Evolutionary conservation across 2,329 filamentous ascomycete species (phyloP).

Genomic region (Xylariaceae sp.): DNA sequence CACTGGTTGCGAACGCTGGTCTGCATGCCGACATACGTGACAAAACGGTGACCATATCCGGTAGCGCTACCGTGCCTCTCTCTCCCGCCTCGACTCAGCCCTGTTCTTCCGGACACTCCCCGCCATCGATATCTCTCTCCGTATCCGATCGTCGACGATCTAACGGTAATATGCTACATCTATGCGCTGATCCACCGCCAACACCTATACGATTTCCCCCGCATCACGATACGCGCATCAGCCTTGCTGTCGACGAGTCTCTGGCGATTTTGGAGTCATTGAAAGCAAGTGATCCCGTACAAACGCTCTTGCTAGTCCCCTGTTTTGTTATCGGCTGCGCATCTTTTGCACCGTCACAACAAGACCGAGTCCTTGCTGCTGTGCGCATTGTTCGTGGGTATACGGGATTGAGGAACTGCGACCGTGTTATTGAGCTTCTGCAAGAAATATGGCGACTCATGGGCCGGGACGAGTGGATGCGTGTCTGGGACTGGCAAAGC

Average conservation of each 20-base stretch:
- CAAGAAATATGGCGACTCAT: slow-evolving; percentile 58
- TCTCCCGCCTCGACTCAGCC: slow-evolving; percentile 12
- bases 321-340: slow-evolving; percentile 59
- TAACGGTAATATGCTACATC: slow-evolving; percentile 7
- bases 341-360: slow-evolving; percentile 50
- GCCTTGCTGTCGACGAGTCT: slow-evolving; percentile 53
- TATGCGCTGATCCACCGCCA: slow-evolving; percentile 37
- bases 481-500: slow-evolving; percentile 62
- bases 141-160: slow-evolving; percentile 13
- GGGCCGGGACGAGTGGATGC: slow-evolving; percentile 53
- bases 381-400: slow-evolving; percentile 52
- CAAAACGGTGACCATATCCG: slow-evolving; percentile 1
- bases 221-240: slow-evolving; percentile 49
- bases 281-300: slow-evolving; percentile 53
- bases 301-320: slow-evolving; percentile 57
- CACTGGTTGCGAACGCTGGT: slow-evolving; percentile 30
- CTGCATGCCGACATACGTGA: not conserved
- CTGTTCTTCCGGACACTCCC: slow-evolving; percentile 11
- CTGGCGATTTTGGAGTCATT: slow-evolving; percentile 53
- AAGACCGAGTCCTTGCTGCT: slow-evolving; percentile 48
- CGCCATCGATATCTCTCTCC: not conserved
- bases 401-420: slow-evolving; percentile 56
- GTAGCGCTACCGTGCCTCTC: slow-evolving; percentile 8
- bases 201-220: slow-evolving; percentile 43
- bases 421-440: slow-evolving; percentile 50